Conservation (phyloP, 768 basidiomycete genomes). For the Scleroderma citrinum region DNA sequence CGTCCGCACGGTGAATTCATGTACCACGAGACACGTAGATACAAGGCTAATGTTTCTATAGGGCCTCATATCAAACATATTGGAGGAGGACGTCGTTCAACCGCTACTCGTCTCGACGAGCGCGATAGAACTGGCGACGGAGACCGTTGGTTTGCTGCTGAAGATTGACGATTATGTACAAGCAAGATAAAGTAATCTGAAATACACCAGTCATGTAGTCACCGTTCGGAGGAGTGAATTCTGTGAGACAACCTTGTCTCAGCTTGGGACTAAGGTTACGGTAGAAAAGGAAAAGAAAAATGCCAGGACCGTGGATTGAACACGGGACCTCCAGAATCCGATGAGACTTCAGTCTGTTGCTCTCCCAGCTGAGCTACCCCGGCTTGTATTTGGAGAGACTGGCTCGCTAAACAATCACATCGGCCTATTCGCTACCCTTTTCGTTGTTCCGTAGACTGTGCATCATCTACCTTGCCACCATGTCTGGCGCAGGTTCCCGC, state of each 20-base stretch:
- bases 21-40: not conserved
- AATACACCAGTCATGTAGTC: too few relatives aligned
- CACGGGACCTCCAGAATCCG: conserved; percentile 66
- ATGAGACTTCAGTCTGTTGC: conserved; percentile 64
- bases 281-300: conserved; percentile 18
- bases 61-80: conserved; percentile 95
- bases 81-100: conserved; percentile 97
- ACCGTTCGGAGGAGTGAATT: too few relatives aligned
- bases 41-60: conserved; percentile 25
- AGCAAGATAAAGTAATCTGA: conserved; percentile 43
- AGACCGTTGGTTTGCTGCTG: conserved; percentile 93
- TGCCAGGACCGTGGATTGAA: conserved; percentile 78
- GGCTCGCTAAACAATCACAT: not conserved
- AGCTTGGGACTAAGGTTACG: too few relatives aligned
- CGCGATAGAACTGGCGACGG: conserved; percentile 90
- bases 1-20: conserved; percentile 76
- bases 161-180: conserved; percentile 96
- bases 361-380: conserved; percentile 74
- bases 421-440: not conserved
- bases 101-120: conserved; percentile 93
- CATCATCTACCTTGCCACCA: conserved; percentile 29
- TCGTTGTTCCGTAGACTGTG: not conserved
- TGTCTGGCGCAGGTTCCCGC: conserved; percentile 87
- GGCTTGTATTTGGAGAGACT: conserved; percentile 24
- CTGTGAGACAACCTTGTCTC: too few relatives aligned